Conservation (phyloP, 768 basidiomycete genomes). For the Mycena sanguinolenta region DNA sequence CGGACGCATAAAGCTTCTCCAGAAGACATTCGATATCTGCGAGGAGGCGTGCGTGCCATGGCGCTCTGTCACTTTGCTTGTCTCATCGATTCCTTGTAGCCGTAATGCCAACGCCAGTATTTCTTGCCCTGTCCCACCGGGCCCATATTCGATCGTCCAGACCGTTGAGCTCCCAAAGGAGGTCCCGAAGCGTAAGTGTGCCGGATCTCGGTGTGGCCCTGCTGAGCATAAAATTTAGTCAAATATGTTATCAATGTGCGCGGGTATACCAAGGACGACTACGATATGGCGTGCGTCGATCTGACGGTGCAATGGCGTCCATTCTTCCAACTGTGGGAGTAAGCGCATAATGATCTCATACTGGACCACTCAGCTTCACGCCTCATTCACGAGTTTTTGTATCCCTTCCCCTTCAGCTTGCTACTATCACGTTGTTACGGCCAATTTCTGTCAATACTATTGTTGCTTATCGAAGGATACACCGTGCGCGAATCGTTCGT, state of each 20-base stretch:
- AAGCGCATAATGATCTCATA: not conserved
- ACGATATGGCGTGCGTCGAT: constrained; percentile 29
- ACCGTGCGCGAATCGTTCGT: too few relatives aligned
- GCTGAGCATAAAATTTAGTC: constrained; percentile 8
- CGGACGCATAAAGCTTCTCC: constrained; percentile 76
- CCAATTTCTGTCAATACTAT: too few relatives aligned
- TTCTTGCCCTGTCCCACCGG: not conserved
- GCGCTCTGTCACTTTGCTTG: not conserved
- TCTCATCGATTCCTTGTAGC: not conserved
- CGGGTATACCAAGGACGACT: constrained; percentile 27
- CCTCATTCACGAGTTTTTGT: too few relatives aligned
- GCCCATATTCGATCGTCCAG: not conserved
- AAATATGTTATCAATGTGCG: constrained; percentile 31
- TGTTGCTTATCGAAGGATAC: too few relatives aligned
- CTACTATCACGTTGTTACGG: too few relatives aligned
- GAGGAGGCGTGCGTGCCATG: constrained; percentile 73
- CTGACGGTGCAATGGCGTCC: constrained; percentile 30
- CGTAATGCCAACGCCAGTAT: constrained; percentile 2
- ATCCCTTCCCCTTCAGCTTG: too few relatives aligned
- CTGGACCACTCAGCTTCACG: too few relatives aligned
- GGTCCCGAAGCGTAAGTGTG: constrained; percentile 5
- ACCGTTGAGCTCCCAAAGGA: constrained; percentile 9
- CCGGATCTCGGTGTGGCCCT: too few relatives aligned
- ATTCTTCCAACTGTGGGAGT: constrained; percentile 34
- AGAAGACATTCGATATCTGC: constrained; percentile 77